A percentile compares a stretch with the other conserved stretches of the same genome.
Evolutionary conservation across 768 basidiomycete genomes (phyloP).

Genomic region (Tulasnella calospora): DNA sequence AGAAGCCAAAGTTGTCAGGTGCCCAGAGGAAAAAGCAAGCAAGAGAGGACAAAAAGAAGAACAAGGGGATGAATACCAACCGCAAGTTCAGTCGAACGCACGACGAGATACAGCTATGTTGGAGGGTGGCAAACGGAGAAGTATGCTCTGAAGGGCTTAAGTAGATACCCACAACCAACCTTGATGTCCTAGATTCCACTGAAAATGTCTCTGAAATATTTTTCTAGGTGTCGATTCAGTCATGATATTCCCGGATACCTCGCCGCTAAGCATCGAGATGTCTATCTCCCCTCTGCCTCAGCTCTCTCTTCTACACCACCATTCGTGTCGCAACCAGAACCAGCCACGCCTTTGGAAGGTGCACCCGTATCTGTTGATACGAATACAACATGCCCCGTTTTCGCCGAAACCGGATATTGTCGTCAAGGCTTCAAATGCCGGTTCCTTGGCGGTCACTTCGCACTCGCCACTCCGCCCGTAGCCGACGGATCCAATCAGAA

Average conservation of each 20-base stretch:
- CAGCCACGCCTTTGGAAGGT: conserved; percentile 31
- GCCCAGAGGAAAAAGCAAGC: conserved; percentile 45
- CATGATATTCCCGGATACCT: conserved; percentile 79
- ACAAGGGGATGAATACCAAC: conserved; percentile 77
- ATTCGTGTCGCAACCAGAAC: conserved; percentile 41
- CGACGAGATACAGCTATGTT: conserved; percentile 81
- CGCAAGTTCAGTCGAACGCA: conserved; percentile 69
- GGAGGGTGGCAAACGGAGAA: conserved; percentile 64
- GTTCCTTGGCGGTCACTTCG: conserved; percentile 75
- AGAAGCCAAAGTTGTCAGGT: conserved; percentile 36
- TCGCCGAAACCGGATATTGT: conserved; percentile 65
- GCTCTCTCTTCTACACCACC: conserved; percentile 49
- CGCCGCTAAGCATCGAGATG: conserved; percentile 65
- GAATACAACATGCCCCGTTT: conserved; percentile 60
- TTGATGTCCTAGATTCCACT: not conserved
- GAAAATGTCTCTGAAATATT: not conserved
- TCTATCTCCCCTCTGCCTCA: conserved; percentile 50
- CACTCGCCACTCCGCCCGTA: not conserved
- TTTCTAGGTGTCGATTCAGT: conserved; percentile 60
- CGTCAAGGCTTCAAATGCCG: conserved; percentile 86
- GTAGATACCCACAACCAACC: not conserved
- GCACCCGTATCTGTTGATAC: conserved; percentile 44
- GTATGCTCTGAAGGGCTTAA: conserved; percentile 41
- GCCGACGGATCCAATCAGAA: not conserved
- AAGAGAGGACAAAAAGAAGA: conserved; percentile 57